Evolutionary conservation across 129 eudicot species (phyloP).

Genomic region (Flaveria robusta): DNA sequence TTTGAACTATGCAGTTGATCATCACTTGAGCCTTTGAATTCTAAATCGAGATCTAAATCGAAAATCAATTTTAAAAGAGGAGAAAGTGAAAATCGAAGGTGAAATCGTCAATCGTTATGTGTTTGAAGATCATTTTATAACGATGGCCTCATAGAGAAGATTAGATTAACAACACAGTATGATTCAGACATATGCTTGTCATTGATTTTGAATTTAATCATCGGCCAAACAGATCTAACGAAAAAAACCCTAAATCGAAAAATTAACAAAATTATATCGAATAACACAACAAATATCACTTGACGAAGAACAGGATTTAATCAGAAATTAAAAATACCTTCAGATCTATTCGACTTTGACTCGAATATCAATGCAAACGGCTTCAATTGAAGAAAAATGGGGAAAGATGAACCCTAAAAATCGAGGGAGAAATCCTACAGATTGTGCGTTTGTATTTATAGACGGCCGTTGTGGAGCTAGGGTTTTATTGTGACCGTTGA

Average conservation of each 20-base stretch:
- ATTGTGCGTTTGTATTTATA: constrained; percentile 9
- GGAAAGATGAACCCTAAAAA: neutral
- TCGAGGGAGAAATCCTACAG: too few species aligned
- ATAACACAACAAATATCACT: neutral
- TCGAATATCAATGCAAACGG: neutral
- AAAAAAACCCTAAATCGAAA: neutral
- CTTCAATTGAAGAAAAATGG: neutral
- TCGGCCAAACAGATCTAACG: constrained; percentile 33
- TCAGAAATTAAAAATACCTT: neutral
- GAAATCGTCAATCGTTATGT: neutral
- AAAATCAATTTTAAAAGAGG: neutral
- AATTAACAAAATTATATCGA: too few species aligned
- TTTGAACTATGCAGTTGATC: constrained; percentile 34
- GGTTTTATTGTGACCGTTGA: neutral
- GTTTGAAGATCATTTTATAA: neutral
- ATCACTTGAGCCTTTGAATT: constrained; percentile 10
- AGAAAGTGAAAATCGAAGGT: neutral
- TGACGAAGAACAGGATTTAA: neutral
- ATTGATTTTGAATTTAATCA: constrained; percentile 38
- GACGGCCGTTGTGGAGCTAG: neutral
- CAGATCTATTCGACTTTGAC: too few species aligned
- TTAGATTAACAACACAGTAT: constrained; percentile 49
- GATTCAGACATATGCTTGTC: constrained; percentile 80
- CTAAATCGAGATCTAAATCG: neutral
- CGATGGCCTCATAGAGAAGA: constrained; percentile 68